Base-by-base conservation (phyloP, 768 basidiomycete species). In the Grammothele lineata region DNA sequence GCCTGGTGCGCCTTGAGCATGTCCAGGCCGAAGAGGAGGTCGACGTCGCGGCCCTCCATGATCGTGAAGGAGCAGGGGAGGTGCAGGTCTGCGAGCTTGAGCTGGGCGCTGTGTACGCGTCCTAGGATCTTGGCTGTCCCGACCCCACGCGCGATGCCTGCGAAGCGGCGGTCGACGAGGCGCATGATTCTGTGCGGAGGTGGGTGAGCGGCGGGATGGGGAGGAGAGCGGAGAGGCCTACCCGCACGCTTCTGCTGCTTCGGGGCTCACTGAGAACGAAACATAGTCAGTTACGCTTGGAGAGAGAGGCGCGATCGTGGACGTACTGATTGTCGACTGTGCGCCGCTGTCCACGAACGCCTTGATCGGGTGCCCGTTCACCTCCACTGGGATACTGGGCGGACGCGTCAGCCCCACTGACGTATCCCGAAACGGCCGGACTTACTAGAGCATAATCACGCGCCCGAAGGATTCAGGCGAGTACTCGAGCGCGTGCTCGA, bases 301-400 rank as follows among this genome's bases (percentile, higher is more conserved):
- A 2, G 3, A 36, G 3, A 7, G 27, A 21, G 27, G 24, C 6
- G 34, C 32, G 15, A 22, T 22, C 40, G 24, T 24, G 19, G 11
- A 70, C 85, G 58, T 58, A 94, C 94, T 97, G 70, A 97, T 97
- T 1, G 95, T 99, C 53, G 82, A 81, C 60, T 99, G 96, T 10
- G 96, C 96, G 34, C 95, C 96, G 54, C 92, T 96, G 63, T 99
- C 96, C 35, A 99, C 96, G 57, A 99, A 99, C 0, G 96, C 96
- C 65, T 92, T 94, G 30, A 98, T 82, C 3, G 87, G 86, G 50
- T 77, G 74, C 1, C 86, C 85, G 60, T 99, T 99, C 2, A 99
- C 92, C 60, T 97, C 96, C 0, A 93, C 83, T 21, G 85, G 79
- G 53, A 98, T 88, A 57, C 90, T 94, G 47, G 8, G n/a, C 27